phyloP scores from a whole-genome alignment of 768 basidiomycete species.

The Macrolepiota albuminosa region DNA sequence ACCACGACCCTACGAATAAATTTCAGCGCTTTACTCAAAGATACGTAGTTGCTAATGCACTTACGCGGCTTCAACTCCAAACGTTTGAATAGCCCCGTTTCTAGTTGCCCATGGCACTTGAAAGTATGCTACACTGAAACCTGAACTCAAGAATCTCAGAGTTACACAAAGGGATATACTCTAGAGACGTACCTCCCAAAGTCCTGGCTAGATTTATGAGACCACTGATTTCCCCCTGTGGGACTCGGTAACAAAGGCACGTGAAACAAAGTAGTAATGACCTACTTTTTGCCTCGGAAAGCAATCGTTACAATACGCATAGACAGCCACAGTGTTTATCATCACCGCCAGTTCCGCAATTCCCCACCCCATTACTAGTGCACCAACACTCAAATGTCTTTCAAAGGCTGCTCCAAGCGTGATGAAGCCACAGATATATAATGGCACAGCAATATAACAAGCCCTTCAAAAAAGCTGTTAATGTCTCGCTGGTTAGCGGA shows the following conservation, averaged over 20 bases:
- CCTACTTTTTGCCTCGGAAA: conserved; percentile 39
- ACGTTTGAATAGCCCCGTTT: conserved; percentile 49
- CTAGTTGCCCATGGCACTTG: conserved; percentile 52
- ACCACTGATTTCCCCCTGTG: conserved; percentile 49
- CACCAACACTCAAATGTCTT: conserved; percentile 40
- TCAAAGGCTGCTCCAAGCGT: conserved; percentile 46
- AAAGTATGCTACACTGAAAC: conserved; percentile 53
- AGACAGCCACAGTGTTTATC: conserved; percentile 51
- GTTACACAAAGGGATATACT: not conserved
- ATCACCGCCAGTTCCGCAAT: conserved; percentile 45
- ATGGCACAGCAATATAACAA: conserved; percentile 45
- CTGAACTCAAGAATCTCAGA: conserved; percentile 8
- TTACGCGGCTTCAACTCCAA: conserved; percentile 51
- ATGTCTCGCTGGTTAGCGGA: not conserved
- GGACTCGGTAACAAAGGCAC: not conserved
- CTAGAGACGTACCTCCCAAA: conserved; percentile 32
- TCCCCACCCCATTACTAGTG: conserved; percentile 58
- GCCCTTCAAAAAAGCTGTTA: conserved; percentile 29
- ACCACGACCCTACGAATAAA: conserved; percentile 34
- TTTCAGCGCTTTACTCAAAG: not conserved
- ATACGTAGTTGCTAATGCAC: conserved; percentile 12
- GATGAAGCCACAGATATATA: conserved; percentile 51
- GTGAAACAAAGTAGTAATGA: not conserved
- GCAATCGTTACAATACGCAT: conserved; percentile 47
- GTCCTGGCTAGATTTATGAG: conserved; percentile 49